phyloP scores from a whole-genome alignment of 1,284 basidiomycete genomes.

The Rhodotorula mucilaginosa region DNA sequence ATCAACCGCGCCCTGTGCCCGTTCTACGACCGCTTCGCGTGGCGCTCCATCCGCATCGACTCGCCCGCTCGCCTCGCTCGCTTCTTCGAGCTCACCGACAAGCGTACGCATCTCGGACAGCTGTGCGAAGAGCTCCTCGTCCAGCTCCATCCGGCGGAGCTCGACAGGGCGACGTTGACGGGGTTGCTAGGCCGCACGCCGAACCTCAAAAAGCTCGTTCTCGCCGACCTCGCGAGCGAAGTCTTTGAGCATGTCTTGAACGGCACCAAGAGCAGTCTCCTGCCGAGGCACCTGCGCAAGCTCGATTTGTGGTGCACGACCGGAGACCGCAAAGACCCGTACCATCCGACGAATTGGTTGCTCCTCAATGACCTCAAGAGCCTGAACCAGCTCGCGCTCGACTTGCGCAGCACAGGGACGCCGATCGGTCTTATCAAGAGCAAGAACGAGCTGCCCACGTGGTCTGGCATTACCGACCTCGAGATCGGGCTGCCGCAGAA shows the following conservation, averaged over 20 bases:
- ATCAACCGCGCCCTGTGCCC: conserved; percentile 1
- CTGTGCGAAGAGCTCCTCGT: neutral
- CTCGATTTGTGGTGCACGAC: neutral
- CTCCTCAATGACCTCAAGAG: neutral
- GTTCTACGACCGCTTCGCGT: neutral
- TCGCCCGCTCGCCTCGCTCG: neutral
- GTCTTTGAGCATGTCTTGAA: neutral
- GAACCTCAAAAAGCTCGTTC: neutral
- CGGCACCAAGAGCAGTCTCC: neutral
- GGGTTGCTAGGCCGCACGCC: neutral
- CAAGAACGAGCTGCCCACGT: neutral
- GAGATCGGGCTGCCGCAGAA: neutral
- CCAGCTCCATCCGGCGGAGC: neutral
- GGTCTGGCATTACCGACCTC: neutral
- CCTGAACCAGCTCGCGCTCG: neutral
- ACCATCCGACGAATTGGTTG: neutral
- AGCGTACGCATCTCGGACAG: neutral
- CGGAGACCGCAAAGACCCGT: neutral
- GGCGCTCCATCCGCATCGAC: neutral
- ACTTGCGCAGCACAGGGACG: neutral
- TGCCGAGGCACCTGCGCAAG: neutral
- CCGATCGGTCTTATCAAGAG: neutral
- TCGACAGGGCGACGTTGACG: neutral
- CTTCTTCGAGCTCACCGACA: neutral
- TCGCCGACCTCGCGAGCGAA: neutral